phyloP scores from a whole-genome alignment of 495 filamentous ascomycete species.

The Podospora comata region DNA sequence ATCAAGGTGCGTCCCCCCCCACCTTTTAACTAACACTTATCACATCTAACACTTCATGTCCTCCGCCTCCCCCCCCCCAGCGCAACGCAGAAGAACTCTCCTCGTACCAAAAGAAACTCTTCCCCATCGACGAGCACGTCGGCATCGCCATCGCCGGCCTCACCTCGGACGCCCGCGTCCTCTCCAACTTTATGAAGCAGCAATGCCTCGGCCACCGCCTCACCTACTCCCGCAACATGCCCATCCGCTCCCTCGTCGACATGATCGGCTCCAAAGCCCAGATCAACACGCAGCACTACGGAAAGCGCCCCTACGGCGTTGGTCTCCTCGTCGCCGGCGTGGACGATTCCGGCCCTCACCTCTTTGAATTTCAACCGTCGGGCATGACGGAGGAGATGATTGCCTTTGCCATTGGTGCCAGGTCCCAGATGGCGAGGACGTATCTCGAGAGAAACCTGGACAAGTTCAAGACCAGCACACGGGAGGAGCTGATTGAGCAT shows the following conservation, averaged over 20 bases:
- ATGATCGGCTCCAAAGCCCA: constrained; percentile 96
- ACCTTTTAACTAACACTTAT: neutral
- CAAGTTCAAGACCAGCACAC: constrained; percentile 63
- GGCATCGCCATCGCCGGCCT: constrained; percentile 95
- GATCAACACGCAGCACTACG: constrained; percentile 96
- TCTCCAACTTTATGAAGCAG: constrained; percentile 99
- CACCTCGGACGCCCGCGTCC: constrained; percentile 95
- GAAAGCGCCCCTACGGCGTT: constrained; percentile 93
- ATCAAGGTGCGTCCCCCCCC: constrained; percentile 68
- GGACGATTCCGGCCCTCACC: constrained; percentile 86
- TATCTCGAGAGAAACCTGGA: constrained; percentile 92
- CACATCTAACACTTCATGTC: neutral
- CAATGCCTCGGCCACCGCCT: constrained; percentile 93
- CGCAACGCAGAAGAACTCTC: constrained; percentile 98
- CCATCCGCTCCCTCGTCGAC: constrained; percentile 77
- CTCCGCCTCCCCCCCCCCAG: constrained; percentile 44
- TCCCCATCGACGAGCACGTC: constrained; percentile 92
- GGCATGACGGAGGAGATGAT: constrained; percentile 96
- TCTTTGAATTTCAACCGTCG: constrained; percentile 97
- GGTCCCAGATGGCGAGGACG: constrained; percentile 94
- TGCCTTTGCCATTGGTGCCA: constrained; percentile 90
- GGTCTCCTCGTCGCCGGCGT: constrained; percentile 91
- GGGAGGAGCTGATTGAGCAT: constrained; percentile 87
- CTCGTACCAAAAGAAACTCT: constrained; percentile 99
- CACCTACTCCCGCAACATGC: constrained; percentile 90